phyloP scores from a whole-genome alignment of 352 stramenopile species.

The Pythium diclinum region DNA sequence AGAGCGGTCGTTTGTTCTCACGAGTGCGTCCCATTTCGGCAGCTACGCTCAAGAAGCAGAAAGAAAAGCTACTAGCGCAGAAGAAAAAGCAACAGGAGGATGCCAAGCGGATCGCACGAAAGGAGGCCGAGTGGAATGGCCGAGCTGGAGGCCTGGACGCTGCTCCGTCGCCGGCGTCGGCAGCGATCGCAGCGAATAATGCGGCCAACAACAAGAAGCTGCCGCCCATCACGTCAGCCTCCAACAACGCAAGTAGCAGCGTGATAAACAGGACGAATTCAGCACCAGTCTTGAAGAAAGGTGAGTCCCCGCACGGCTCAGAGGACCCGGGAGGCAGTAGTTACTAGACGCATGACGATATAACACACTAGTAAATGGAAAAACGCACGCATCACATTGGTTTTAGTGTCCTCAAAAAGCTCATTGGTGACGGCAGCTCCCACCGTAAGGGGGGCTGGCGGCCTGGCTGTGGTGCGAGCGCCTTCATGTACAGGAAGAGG shows the following conservation, averaged over 20 bases:
- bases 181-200: background rate
- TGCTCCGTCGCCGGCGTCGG: slow-evolving; percentile 9
- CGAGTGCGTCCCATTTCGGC: slow-evolving; percentile 50
- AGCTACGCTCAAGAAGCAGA: slow-evolving; percentile 70
- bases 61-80: slow-evolving; percentile 56
- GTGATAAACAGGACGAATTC: slow-evolving; percentile 54
- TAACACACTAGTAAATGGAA: background rate
- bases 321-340: slow-evolving; percentile 22
- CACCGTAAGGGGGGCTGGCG: background rate
- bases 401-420: slow-evolving; percentile 4
- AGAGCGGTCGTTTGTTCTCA: slow-evolving; percentile 64
- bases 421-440: background rate
- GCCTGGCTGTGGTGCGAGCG: background rate
- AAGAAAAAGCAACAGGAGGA: slow-evolving; percentile 71
- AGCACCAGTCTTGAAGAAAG: slow-evolving; percentile 61
- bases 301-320: slow-evolving; percentile 23
- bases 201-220: slow-evolving; percentile 51
- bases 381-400: slow-evolving; percentile 22
- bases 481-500: slow-evolving; percentile 14
- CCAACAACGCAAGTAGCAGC: slow-evolving; percentile 6
- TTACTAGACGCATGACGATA: background rate
- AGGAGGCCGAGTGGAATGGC: slow-evolving; percentile 79
- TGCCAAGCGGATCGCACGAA: slow-evolving; percentile 42
- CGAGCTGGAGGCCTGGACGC: slow-evolving; percentile 68
- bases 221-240: slow-evolving; percentile 45